Conservation (phyloP, 1,139 yeast genomes). For the Eremothecium coryli region DNA sequence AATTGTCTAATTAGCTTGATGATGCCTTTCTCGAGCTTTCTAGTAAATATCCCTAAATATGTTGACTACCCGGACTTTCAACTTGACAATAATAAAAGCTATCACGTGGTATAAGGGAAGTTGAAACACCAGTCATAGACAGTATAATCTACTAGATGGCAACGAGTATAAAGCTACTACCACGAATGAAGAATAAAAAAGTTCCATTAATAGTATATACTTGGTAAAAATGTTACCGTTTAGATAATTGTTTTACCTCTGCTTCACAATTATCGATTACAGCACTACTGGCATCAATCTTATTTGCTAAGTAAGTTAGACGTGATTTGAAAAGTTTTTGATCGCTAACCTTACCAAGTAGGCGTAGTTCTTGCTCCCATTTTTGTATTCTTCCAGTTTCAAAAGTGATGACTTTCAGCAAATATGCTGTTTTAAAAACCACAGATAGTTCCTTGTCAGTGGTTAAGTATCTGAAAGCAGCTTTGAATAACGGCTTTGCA, state of each 20-base stretch:
- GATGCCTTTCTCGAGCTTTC: too few relatives aligned
- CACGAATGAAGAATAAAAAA: too few relatives aligned
- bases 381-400: conserved; percentile 58
- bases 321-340: conserved; percentile 49
- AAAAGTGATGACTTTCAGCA: conserved; percentile 43
- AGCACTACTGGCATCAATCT: conserved; percentile 49
- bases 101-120: too few relatives aligned
- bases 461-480: conserved; percentile 65
- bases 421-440: conserved; percentile 55
- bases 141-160: too few relatives aligned
- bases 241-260: conserved; percentile 28
- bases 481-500: conserved; percentile 76
- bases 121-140: too few relatives aligned
- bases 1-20: too few relatives aligned
- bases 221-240: too few relatives aligned
- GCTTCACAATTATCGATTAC: conserved; percentile 41
- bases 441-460: conserved; percentile 48
- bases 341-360: conserved; percentile 42
- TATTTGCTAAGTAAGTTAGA: conserved; percentile 53
- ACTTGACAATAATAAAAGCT: too few relatives aligned
- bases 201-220: too few relatives aligned
- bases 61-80: too few relatives aligned
- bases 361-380: conserved; percentile 63
- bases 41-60: too few relatives aligned
- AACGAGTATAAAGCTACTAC: background rate